Base-by-base conservation (phyloP, 495 filamentous ascomycete species). In the Chaetomidium leptoderma region DNA sequence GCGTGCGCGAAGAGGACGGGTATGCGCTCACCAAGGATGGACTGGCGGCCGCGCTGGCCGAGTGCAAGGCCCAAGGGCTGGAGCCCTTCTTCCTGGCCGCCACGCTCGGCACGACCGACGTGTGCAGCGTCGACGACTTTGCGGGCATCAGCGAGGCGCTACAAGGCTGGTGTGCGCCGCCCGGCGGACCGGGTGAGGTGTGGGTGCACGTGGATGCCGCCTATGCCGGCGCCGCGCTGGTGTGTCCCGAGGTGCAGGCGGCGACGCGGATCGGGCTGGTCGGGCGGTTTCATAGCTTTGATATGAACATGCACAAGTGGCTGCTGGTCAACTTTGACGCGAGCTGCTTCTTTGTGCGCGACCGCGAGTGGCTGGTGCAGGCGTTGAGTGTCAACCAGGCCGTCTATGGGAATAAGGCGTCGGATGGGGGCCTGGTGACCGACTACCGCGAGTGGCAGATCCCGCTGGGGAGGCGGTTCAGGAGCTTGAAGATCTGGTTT, bases 371-470 rank as follows among this genome's bases (percentile, higher is more conserved):
- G 66, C 79, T 98, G 26, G 88, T 85, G 23, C 81, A 86, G 55
- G 86, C 91, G 4, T 81, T 97, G 29, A 86, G 84, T 65, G 87
- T 97, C 69, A 89, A 86, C 49, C 70, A 74, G 53, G 90, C 89
- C 3, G 80, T 86, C 8, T 97, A 95, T 73, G 80, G 83, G 57
- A 96, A 96, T 72, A 70, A 81, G 2, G 90, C 86, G 70, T 87
- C 86, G 0, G 89, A 91, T 57, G 80, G 79, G 43, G 92, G 92
- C 1, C 79, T 91, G 6, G 93, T 98, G 3, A 96, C 91, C 35
- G 93, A 98, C 68, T 97, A 98, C 73, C 84, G 93, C 24, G 95
- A 98, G 78, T 98, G 93, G 93, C 91, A 95, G 72, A 96, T 98
- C 66, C 93, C 93, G 11, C 64, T 98, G 0, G 93, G 93, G 13